These are phyloP conservation scores for Capsella rubella DNA, from an alignment of 441 rosid species.

Conservation along the genomic window DNA sequence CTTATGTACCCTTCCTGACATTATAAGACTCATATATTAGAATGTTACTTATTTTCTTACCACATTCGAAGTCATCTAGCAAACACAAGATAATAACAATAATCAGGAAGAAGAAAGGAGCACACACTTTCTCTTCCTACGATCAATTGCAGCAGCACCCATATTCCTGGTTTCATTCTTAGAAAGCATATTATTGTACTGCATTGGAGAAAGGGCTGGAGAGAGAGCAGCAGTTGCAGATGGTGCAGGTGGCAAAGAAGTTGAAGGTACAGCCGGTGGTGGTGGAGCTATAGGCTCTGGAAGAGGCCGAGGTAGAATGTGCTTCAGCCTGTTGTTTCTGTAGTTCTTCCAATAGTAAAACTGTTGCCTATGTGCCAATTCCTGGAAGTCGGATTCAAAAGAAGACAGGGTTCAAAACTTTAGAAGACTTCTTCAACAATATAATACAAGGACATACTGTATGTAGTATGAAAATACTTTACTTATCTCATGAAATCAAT, in stretches of 20 bases:
- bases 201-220: constrained; percentile 82
- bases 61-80: constrained; percentile 1
- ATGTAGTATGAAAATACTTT: background rate
- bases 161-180: constrained; percentile 74
- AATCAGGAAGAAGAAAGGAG: constrained; percentile 28
- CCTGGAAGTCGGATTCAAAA: constrained; percentile 50
- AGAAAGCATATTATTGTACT: constrained; percentile 60
- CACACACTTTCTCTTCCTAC: constrained; percentile 86
- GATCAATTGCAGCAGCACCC: constrained; percentile 60
- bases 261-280: constrained; percentile 54
- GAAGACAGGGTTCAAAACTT: constrained; percentile 25
- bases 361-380: constrained; percentile 92
- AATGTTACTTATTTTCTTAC: background rate
- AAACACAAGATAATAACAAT: background rate
- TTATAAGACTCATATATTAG: constrained; percentile 28
- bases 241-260: constrained; percentile 54
- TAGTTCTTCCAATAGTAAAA: constrained; percentile 98
- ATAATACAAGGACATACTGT: constrained; percentile 4
- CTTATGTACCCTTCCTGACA: constrained; percentile 44
- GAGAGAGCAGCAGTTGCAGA: constrained; percentile 58
- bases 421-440: constrained; percentile 22
- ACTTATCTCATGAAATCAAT: background rate
- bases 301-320: constrained; percentile 87
- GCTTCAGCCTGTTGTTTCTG: constrained; percentile 89
- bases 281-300: constrained; percentile 72